Base-by-base conservation (phyloP, 2,329 filamentous ascomycete species). In the Hymenoscyphus occultus region DNA sequence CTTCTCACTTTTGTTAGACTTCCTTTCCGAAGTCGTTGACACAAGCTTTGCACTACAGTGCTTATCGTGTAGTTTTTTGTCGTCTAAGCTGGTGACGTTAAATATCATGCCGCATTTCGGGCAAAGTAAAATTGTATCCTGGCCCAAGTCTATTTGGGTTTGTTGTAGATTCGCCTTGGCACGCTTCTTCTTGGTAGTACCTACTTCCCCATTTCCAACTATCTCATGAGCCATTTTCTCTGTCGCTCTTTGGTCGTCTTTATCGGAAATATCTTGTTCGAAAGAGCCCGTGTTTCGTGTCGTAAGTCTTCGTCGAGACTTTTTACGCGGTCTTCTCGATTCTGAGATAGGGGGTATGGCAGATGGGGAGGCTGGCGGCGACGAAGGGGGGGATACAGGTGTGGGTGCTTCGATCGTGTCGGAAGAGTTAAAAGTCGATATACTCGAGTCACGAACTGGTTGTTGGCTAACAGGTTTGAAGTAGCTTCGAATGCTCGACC, bases 401-500 rank as follows among this genome's bases (percentile, higher is more conserved):
- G 35, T 10, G 39, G 19, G 56, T 31, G 19, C 39, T 59, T 63
- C 60, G 59, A 67, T 48, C 68, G 58, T n/a, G 16, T 68, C 62
- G n/a, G 64, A 67, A 12, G 67, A 65, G 12, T 28, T 16, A 13
- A 22, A 9, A n/a, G 42, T 48, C 60, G 66, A 60, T 64, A 42
- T 65, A 31, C 57, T 60, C 16, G 61, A 59, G 5, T 64, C 14
- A 4, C 68, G 65, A 63, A 66, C 71, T 35, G 67, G 68, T 22
- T 68, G 68, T 22, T 56, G 63, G 12, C 59, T 61, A 19, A 69
- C 16, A 40, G 71, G 69, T 54, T 69, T 69, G 64, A 75, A 74
- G 42, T 73, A 75, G 60, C 63, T 71, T 39, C 65, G 63, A 57
- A 75, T 75, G 2, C 69, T 69, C 4, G 62, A 64, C 40, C 64